Base-by-base conservation (phyloP, 208 protist species). In the Crithidia thermophila region DNA sequence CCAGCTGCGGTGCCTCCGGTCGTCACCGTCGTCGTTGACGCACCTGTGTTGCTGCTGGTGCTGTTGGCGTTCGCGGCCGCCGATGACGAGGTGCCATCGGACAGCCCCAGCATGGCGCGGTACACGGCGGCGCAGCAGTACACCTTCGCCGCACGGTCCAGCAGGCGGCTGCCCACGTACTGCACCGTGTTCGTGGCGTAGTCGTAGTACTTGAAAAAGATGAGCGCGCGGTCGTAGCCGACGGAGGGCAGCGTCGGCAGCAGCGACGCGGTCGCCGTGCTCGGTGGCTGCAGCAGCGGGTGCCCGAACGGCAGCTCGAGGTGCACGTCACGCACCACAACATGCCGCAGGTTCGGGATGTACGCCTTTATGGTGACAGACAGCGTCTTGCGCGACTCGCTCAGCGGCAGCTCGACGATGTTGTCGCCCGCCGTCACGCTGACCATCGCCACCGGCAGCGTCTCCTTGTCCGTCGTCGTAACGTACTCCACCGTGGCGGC, bases 131-230 rank as follows among this genome's bases (percentile, higher is more conserved):
- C 78, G 51, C 64, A 85, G 53, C 69, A 72, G 45, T 64, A 62
- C 25, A 87, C 46, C 28, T 74, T 87, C 18, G 77, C 75, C 0
- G 57, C 50, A 18, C 75, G 51, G 55, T 88, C 79, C 13, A 94
- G 52, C 14, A 88, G 51, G 0, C 73, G 72, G n/a, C 76, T 82
- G 28, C 88, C 83, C 9, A 84, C 45, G 73, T 88, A 94, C 30
- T 68, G 75, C 14, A 91, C 37, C 25, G 76, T 73, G 57, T 81
- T 74, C 30, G 77, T 80, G 11, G 62, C 42, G 77, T 75, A 77
- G 71, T 94, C 78, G 66, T 87, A 94, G 57, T 81, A 88, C 68
- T 94, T 94, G 64, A 94, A 84, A 63, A 94, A 90, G 25, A 94
- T 25, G 30, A 94, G 65, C 11, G 77, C 51, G 60, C 79, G 77